These are phyloP conservation scores for Cladorrhinum sp. DNA, from an alignment of 2,329 filamentous ascomycete genomes.

Conservation along the genomic window DNA sequence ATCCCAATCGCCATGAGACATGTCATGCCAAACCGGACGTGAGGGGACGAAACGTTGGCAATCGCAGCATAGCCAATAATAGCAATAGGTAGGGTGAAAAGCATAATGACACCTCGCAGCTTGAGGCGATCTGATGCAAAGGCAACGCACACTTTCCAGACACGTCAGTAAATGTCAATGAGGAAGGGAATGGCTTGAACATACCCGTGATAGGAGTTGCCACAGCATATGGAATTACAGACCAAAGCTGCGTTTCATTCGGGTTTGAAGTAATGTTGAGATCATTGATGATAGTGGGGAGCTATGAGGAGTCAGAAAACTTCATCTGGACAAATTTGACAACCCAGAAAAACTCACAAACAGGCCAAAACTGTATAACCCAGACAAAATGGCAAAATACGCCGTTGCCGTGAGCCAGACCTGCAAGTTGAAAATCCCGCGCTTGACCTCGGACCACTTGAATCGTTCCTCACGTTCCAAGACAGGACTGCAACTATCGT, in stretches of 20 bases:
- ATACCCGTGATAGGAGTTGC: slow-evolving; percentile 53
- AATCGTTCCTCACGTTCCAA: slow-evolving; percentile 46
- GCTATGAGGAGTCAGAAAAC: slow-evolving; percentile 27
- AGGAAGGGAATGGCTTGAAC: background rate
- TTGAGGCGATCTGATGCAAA: slow-evolving; percentile 59
- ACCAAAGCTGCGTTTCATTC: slow-evolving; percentile 60
- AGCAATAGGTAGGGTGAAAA: slow-evolving; percentile 59
- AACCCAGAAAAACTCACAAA: no score
- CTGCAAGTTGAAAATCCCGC: slow-evolving; percentile 58
- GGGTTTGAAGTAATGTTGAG: slow-evolving; percentile 51
- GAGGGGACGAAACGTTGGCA: slow-evolving; percentile 49
- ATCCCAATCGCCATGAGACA: slow-evolving; percentile 65
- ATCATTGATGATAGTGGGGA: slow-evolving; percentile 63
- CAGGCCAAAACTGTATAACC: slow-evolving; percentile 61
- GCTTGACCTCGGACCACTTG: slow-evolving; percentile 58
- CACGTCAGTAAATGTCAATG: background rate
- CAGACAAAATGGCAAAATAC: slow-evolving; percentile 58
- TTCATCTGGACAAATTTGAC: no score
- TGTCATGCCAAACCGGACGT: slow-evolving; percentile 62
- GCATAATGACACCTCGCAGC: slow-evolving; percentile 59
- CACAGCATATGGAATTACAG: slow-evolving; percentile 61
- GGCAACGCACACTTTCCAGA: slow-evolving; percentile 46
- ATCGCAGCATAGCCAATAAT: slow-evolving; percentile 65
- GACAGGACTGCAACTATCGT: slow-evolving; percentile 18
- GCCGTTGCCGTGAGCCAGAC: slow-evolving; percentile 62